Conservation (phyloP, 495 filamentous ascomycete species). For the Penicillium lividum region DNA sequence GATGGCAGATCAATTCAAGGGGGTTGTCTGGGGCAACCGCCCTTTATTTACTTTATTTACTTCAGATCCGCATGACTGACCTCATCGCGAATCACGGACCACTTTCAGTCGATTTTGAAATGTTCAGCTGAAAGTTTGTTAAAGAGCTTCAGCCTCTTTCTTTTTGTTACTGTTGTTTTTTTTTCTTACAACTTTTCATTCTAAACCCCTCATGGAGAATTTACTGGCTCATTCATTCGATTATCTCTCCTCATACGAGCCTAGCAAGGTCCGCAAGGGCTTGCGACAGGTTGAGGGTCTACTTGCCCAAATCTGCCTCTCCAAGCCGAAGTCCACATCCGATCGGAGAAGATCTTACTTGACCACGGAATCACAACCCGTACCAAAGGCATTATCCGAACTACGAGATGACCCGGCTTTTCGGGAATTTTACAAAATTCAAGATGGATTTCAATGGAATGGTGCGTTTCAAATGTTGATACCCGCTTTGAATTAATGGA, state of each 20-base stretch:
- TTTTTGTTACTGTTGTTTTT: neutral
- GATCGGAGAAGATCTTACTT: slow-evolving; percentile 47
- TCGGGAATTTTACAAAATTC: slow-evolving; percentile 92
- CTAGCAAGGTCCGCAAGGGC: slow-evolving; percentile 85
- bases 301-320: slow-evolving; percentile 92
- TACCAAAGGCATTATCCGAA: slow-evolving; percentile 66
- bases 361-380: slow-evolving; percentile 39
- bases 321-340: slow-evolving; percentile 49
- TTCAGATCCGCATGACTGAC: slow-evolving; percentile 18
- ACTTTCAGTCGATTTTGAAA: neutral
- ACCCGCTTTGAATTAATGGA: neutral
- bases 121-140: slow-evolving; percentile 6
- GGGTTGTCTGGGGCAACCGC: slow-evolving; percentile 34
- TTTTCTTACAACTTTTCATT: neutral
- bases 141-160: slow-evolving; percentile 7
- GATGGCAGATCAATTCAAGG: slow-evolving; percentile 11
- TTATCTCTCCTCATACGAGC: slow-evolving; percentile 92
- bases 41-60: slow-evolving; percentile 24
- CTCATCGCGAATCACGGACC: slow-evolving; percentile 31
- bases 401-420: slow-evolving; percentile 86
- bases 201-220: slow-evolving; percentile 69
- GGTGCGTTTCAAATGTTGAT: slow-evolving; percentile 43
- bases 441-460: slow-evolving; percentile 98
- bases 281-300: slow-evolving; percentile 94
- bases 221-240: slow-evolving; percentile 92